A percentile compares a stretch with the other conserved stretches of the same genome.
Evolutionary conservation across 2,329 filamentous ascomycete species (phyloP).

Genomic region (Arachnomyces sp.): DNA sequence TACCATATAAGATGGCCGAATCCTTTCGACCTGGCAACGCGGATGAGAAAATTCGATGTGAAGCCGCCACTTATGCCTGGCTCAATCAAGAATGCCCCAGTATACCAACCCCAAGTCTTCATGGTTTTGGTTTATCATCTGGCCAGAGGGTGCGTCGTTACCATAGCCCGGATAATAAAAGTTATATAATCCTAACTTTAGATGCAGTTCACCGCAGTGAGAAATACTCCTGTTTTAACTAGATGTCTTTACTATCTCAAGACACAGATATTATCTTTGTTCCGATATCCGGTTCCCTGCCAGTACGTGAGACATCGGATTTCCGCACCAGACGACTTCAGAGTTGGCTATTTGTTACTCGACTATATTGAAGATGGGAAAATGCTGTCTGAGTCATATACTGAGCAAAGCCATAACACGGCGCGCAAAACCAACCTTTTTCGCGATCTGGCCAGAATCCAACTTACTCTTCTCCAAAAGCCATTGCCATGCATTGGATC

Average conservation of each 20-base stretch:
- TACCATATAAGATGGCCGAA: neutral
- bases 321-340: neutral
- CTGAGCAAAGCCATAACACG: neutral
- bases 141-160: neutral
- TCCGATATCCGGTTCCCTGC: neutral
- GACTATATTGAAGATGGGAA: neutral
- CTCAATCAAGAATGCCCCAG: neutral
- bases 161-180: neutral
- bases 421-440: neutral
- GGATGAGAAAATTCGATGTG: neutral
- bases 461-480: neutral
- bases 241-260: no score
- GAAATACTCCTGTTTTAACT: no score
- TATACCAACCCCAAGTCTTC: neutral
- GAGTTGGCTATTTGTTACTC: neutral
- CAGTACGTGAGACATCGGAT: conserved; percentile 1
- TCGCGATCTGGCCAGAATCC: neutral
- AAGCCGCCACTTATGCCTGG: conserved; percentile 2
- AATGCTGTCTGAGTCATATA: no score
- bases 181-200: neutral
- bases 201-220: no score
- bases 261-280: neutral
- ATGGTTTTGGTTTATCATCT: neutral
- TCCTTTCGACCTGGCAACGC: neutral
- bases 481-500: neutral